phyloP scores from a whole-genome alignment of 768 basidiomycete genomes.

The Strobilomyces dryophilus region DNA sequence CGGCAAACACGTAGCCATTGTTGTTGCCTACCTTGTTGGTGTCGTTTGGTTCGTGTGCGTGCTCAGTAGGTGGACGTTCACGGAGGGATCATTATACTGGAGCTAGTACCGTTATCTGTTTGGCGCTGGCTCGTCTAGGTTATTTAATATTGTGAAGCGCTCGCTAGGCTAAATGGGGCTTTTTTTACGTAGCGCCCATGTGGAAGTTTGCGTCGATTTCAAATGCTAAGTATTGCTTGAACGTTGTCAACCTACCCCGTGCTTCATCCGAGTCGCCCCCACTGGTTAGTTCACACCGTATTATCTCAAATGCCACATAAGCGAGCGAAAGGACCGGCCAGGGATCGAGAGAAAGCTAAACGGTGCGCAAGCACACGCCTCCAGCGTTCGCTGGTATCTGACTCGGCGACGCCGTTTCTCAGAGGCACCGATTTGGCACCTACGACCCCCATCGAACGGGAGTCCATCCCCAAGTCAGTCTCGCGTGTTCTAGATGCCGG shows the following conservation, averaged over 20 bases:
- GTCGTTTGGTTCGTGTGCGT: conserved; percentile 52
- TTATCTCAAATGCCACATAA: conserved; percentile 59
- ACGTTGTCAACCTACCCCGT: conserved; percentile 7
- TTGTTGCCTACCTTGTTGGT: conserved; percentile 53
- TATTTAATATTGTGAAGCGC: not conserved
- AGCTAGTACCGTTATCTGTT: conserved; percentile 3
- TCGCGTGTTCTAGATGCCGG: conserved; percentile 62
- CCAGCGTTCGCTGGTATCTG: too few species aligned
- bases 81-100: conserved; percentile 43
- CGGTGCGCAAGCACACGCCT: conserved; percentile 33
- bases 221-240: not conserved
- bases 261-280: not conserved
- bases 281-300: conserved; percentile 8
- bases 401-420: not conserved
- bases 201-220: conserved; percentile 5
- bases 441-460: conserved; percentile 41
- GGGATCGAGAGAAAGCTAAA: conserved; percentile 40
- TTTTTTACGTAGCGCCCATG: too few species aligned
- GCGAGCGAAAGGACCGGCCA: conserved; percentile 49
- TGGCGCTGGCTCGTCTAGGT: conserved; percentile 13
- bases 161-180: not conserved
- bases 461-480: conserved; percentile 67
- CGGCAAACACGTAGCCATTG: conserved; percentile 42
- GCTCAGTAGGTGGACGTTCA: conserved; percentile 50
- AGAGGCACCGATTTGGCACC: conserved; percentile 55